Evolutionary conservation across 2,329 filamentous ascomycete genomes (phyloP).

Genomic region (Rhynchosporium secalis): DNA sequence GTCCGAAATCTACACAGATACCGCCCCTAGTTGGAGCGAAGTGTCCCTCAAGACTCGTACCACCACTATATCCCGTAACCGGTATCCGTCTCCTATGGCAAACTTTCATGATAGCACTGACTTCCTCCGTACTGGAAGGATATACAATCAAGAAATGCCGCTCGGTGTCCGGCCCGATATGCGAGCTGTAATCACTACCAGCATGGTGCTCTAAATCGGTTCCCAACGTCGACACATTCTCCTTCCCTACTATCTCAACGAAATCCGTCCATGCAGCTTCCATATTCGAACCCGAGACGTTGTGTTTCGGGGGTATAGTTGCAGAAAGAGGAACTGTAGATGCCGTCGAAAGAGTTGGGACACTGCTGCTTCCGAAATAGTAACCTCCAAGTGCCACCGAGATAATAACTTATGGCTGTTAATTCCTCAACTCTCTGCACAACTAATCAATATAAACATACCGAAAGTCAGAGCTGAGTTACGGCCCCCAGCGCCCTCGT

Average conservation of each 20-base stretch:
- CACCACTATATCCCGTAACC: slow-evolving; percentile 83
- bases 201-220: slow-evolving; percentile 57
- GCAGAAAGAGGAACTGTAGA: slow-evolving; percentile 62
- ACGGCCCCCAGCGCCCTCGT: slow-evolving; percentile 44
- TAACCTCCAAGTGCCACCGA: slow-evolving; percentile 44
- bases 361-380: slow-evolving; percentile 58
- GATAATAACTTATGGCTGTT: slow-evolving; percentile 32
- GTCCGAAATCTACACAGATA: slow-evolving; percentile 80
- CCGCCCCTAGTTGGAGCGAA: slow-evolving; percentile 81
- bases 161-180: slow-evolving; percentile 50
- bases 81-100: slow-evolving; percentile 81
- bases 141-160: slow-evolving; percentile 72
- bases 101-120: slow-evolving; percentile 83
- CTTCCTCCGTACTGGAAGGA: slow-evolving; percentile 76
- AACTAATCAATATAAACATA: slow-evolving; percentile 40
- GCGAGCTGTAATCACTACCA: slow-evolving; percentile 63
- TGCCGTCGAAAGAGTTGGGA: slow-evolving; percentile 49
- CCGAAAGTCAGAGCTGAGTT: slow-evolving; percentile 57
- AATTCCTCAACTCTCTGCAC: neutral
- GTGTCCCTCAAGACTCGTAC: slow-evolving; percentile 87
- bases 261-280: slow-evolving; percentile 72
- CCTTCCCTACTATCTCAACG: slow-evolving; percentile 60
- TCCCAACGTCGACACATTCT: slow-evolving; percentile 62
- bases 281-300: slow-evolving; percentile 61
- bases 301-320: slow-evolving; percentile 54